A percentile compares a stretch with the other conserved stretches of the same genome.
phyloP scores from a whole-genome alignment of 495 filamentous ascomycete genomes.

The Neurospora sp. region DNA sequence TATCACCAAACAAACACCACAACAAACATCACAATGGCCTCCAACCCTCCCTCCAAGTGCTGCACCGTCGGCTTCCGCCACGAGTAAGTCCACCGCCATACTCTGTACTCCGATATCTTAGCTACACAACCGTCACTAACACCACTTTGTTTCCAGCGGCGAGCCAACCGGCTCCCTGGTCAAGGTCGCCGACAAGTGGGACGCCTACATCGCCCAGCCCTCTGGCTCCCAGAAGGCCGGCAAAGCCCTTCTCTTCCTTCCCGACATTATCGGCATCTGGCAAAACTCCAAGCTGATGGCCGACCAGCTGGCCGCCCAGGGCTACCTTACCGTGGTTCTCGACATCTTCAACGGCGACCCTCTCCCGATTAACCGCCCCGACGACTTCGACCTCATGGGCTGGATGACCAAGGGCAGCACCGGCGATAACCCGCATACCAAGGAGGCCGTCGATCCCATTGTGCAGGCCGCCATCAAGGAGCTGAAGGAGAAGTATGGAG shows the following conservation, averaged over 20 bases:
- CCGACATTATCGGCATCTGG: conserved; percentile 65
- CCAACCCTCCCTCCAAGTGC: conserved; percentile 22
- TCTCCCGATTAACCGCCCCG: conserved; percentile 44
- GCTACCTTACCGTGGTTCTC: conserved; percentile 66
- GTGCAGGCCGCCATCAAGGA: conserved; percentile 35
- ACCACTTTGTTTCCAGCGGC: conserved; percentile 7
- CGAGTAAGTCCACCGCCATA: conserved; percentile 13
- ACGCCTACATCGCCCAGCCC: conserved; percentile 41
- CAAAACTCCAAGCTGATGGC: conserved; percentile 70
- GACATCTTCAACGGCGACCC: conserved; percentile 71
- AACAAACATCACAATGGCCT: conserved; percentile 19
- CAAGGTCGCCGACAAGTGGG: conserved; percentile 33
- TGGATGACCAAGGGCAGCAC: conserved; percentile 48
- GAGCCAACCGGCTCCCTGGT: conserved; percentile 30
- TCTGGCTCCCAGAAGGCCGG: conserved; percentile 36
- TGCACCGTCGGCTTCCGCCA: conserved; percentile 26
- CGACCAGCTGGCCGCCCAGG: conserved; percentile 73
- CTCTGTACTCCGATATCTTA: background rate
- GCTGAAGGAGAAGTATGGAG: conserved; percentile 36
- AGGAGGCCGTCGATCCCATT: conserved; percentile 44
- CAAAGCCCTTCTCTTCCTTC: conserved; percentile 39
- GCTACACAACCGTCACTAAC: background rate
- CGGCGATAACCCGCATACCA: conserved; percentile 49
- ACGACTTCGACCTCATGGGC: conserved; percentile 44
- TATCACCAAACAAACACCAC: background rate